Conservation (phyloP, 1,139 yeast species). For the Yarrowia galli region DNA sequence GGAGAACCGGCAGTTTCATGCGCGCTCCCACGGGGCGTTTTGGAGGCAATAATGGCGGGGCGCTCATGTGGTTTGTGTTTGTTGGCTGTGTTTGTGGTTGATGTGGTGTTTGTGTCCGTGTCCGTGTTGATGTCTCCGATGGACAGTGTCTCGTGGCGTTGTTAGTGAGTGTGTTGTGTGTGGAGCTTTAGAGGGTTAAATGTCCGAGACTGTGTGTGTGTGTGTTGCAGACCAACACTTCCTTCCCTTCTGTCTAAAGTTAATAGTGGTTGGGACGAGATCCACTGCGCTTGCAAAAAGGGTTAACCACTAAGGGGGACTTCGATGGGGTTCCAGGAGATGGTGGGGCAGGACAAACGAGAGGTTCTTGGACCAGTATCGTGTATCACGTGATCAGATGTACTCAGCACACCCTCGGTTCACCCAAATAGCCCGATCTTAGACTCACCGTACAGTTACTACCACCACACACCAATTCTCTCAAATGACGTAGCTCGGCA, state of each 20-base stretch:
- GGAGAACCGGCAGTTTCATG: constrained; percentile 50
- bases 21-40: constrained; percentile 37
- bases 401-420: no score
- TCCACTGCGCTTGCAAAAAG: constrained; percentile 2
- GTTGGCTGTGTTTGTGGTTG: constrained; percentile 1
- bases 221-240: not conserved
- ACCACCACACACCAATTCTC: not conserved
- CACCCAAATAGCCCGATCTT: no score
- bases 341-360: not conserved
- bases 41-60: constrained; percentile 36
- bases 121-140: no score
- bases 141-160: constrained; percentile 13
- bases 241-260: not conserved
- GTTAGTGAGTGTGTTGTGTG: constrained; percentile 6
- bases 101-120: not conserved
- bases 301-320: constrained; percentile 2
- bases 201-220: not conserved
- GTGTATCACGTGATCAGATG: no score
- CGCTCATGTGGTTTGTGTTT: constrained; percentile 1
- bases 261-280: constrained; percentile 11
- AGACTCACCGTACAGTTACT: no score
- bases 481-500: constrained; percentile 11
- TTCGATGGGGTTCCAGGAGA: not conserved
- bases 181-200: constrained; percentile 10
- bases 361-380: not conserved